Evolutionary conservation across 129 eudicot species (phyloP).

Genomic region (Oenanthe sinensis): DNA sequence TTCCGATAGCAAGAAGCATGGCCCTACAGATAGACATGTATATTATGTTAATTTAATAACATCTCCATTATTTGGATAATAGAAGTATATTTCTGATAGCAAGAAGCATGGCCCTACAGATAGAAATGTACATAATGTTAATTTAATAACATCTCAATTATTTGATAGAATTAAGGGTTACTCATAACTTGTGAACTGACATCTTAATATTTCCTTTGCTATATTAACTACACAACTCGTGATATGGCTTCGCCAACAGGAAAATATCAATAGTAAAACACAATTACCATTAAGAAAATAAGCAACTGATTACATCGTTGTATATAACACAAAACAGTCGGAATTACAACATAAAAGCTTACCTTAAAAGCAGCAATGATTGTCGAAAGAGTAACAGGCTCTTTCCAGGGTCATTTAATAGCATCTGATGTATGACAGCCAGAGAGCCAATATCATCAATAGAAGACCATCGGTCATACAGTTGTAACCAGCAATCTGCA

Average conservation of each 20-base stretch:
- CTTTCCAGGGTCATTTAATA: slow-evolving; percentile 51
- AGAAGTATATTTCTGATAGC: not conserved
- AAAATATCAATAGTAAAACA: not conserved
- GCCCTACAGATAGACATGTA: too few relatives aligned
- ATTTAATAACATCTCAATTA: not conserved
- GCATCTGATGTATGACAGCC: slow-evolving; percentile 67
- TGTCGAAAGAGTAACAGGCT: slow-evolving; percentile 66
- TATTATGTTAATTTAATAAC: too few relatives aligned
- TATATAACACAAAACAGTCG: not conserved
- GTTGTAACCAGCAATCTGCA: slow-evolving; percentile 76
- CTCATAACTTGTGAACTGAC: not conserved
- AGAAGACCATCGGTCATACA: slow-evolving; percentile 71
- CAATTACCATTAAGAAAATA: not conserved
- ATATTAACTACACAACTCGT: not conserved
- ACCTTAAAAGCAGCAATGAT: slow-evolving; percentile 67
- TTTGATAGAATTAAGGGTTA: not conserved
- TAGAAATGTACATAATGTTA: not conserved
- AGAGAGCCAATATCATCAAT: slow-evolving; percentile 78
- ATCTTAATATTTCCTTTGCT: not conserved
- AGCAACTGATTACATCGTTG: not conserved
- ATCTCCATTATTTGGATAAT: too few relatives aligned
- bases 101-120: not conserved
- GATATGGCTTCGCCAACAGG: not conserved
- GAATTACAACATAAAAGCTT: not conserved
- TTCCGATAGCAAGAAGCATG: too few relatives aligned